Evolutionary conservation across 176 grass and related monocot species (phyloP).

Genomic region (Elaeis guineensis): DNA sequence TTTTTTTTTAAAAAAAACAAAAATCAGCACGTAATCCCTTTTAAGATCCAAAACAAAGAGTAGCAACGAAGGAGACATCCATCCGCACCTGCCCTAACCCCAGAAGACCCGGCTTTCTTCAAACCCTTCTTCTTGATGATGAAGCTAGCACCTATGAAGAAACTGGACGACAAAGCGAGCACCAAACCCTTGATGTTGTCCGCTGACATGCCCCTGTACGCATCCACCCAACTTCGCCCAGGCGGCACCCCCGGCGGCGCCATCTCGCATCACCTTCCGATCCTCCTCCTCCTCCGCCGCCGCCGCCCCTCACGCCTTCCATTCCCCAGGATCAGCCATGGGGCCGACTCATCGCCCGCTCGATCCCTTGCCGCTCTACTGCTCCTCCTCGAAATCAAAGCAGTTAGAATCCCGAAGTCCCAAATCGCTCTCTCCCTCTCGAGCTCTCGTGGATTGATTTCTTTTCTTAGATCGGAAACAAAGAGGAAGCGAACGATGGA

Average conservation of each 20-base stretch:
- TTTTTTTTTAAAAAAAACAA: neutral
- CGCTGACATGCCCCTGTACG: constrained; percentile 48
- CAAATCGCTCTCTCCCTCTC: too few relatives aligned
- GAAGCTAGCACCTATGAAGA: constrained; percentile 72
- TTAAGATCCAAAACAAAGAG: neutral
- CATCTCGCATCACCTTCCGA: constrained; percentile 6
- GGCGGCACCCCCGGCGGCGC: constrained; percentile 17
- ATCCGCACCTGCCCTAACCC: constrained; percentile 56
- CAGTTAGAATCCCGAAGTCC: too few relatives aligned
- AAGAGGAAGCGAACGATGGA: too few relatives aligned
- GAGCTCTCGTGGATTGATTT: too few relatives aligned
- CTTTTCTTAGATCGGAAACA: too few relatives aligned
- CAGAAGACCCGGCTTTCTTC: constrained; percentile 56
- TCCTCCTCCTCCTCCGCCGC: too few relatives aligned
- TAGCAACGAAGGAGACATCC: neutral
- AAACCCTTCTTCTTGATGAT: constrained; percentile 79
- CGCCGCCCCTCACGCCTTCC: too few relatives aligned
- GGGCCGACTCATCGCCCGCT: too few relatives aligned
- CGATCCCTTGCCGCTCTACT: too few relatives aligned
- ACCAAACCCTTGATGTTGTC: constrained; percentile 75
- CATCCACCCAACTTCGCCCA: neutral
- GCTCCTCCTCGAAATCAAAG: too few relatives aligned
- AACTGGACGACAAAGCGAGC: constrained; percentile 74
- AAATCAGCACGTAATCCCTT: neutral
- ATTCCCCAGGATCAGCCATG: too few relatives aligned